phyloP scores from a whole-genome alignment of 2,329 filamentous ascomycete genomes.

The Juglanconis oblonga region DNA sequence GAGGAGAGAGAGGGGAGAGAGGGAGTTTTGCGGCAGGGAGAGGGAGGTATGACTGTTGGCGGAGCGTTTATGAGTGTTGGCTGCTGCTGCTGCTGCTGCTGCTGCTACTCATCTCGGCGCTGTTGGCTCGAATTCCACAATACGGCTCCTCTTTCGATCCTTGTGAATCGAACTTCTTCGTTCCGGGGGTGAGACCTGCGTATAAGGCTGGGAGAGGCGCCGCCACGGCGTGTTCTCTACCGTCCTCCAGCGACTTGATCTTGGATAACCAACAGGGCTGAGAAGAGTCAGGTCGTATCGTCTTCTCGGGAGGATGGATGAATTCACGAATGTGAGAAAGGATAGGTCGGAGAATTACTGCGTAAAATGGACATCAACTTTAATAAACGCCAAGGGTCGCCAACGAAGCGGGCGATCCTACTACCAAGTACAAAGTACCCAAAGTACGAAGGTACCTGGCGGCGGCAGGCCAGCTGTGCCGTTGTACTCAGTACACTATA shows the following conservation, averaged over 20 bases:
- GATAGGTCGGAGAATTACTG: background rate
- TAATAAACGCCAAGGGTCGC: background rate
- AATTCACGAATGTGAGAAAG: background rate
- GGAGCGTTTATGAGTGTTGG: background rate
- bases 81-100: background rate
- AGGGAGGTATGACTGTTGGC: too few species aligned
- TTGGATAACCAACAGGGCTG: background rate
- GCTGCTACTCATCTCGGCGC: constrained; percentile 4
- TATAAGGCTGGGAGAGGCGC: background rate
- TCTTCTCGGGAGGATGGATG: background rate
- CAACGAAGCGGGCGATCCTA: background rate
- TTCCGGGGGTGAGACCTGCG: background rate
- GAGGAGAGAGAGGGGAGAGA: background rate
- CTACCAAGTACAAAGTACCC: background rate
- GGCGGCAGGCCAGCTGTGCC: too few species aligned
- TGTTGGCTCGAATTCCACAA: too few species aligned
- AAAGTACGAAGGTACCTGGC: too few species aligned
- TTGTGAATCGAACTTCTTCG: background rate
- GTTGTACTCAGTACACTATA: too few species aligned
- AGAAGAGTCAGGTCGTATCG: background rate
- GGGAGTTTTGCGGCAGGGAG: background rate
- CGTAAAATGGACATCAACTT: background rate
- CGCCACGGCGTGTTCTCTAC: background rate
- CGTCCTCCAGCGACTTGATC: background rate
- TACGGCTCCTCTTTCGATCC: background rate